Conservation (phyloP, 2,329 filamentous ascomycete genomes). For the Diplodia corticola region DNA sequence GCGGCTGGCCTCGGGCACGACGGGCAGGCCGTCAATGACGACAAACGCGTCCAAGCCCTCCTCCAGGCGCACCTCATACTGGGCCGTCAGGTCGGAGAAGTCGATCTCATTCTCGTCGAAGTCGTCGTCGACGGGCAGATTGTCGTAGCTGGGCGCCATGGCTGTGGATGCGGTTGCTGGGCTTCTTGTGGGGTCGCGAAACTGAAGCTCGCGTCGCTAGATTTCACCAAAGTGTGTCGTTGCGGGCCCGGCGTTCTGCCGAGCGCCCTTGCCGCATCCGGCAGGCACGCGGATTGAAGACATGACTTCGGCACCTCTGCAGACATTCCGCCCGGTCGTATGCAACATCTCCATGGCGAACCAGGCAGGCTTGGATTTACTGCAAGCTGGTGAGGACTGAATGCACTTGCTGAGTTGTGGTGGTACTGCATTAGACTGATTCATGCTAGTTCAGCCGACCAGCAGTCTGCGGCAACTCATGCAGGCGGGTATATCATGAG, state of each 20-base stretch:
- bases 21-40: conserved; percentile 89
- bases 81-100: conserved; percentile 88
- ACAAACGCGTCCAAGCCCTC: conserved; percentile 96
- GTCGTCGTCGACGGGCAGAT: conserved; percentile 86
- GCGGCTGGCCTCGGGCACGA: conserved; percentile 86
- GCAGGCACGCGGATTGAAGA: not conserved
- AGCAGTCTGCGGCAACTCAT: not conserved
- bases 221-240: conserved; percentile 21
- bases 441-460: not conserved
- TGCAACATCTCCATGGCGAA: not conserved
- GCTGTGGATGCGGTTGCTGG: conserved; percentile 40
- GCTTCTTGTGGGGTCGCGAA: conserved; percentile 21
- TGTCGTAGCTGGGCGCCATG: conserved; percentile 94
- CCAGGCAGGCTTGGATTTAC: not conserved
- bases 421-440: not conserved
- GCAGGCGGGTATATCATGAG: not conserved
- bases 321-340: too few species aligned
- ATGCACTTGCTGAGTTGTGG: not conserved
- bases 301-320: not conserved
- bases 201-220: conserved; percentile 15
- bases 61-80: conserved; percentile 94
- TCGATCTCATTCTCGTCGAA: conserved; percentile 94
- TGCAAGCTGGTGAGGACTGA: not conserved
- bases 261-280: conserved; percentile 7
- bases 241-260: not conserved